Evolutionary conservation across 306 rosid species (phyloP), one percentile per base, ranked within the genome.

Genomic region (Lathyrus aphaca): DNA sequence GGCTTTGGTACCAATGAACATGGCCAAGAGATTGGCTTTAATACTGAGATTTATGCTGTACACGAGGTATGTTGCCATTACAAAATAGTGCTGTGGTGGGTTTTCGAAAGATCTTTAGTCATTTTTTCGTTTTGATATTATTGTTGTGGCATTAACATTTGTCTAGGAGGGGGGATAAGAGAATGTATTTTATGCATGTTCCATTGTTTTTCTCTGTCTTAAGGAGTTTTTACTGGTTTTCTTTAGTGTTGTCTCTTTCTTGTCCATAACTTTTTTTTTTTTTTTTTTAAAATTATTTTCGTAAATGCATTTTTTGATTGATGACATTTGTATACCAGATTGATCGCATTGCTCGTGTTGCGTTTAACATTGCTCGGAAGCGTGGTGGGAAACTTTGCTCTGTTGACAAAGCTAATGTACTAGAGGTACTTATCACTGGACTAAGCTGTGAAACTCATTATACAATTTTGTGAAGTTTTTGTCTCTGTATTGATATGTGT

Each of bases 331-430:
- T 73, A 38, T 78, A 48, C 65, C 82, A 90, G 98, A 73, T 94
- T 74, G 98, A 94, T 81, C 95, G 98, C 76, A 91, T 94, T 76
- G 87, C 94, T 53, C 87, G 82, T 55, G 77, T 88, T 81, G 98
- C 97, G 35, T 94, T 88, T 87, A 86, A 90, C 81, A 86, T 83
- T 72, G 96, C 98, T 82, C 85, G 72, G 63, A 90, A 85, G 87
- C 81, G 98, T 54, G 58, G 17, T 30, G 90, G 98, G 51, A 86
- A 72, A 74, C 89, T 90, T 82, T 94, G 98, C 74, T 90, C 94
- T 49, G 92, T 94, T 74, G 98, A 94, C 79, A 94, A 94, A 83
- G 94, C 97, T 49, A 94, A 94, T 78, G 98, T 94, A 58, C 83
- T 90, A 77, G 98, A 93, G 98, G 98, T 90, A 79, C 69, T 71